Evolutionary conservation across 805 yeast genomes (phyloP).

Genomic region (Kuraishia ogatae): DNA sequence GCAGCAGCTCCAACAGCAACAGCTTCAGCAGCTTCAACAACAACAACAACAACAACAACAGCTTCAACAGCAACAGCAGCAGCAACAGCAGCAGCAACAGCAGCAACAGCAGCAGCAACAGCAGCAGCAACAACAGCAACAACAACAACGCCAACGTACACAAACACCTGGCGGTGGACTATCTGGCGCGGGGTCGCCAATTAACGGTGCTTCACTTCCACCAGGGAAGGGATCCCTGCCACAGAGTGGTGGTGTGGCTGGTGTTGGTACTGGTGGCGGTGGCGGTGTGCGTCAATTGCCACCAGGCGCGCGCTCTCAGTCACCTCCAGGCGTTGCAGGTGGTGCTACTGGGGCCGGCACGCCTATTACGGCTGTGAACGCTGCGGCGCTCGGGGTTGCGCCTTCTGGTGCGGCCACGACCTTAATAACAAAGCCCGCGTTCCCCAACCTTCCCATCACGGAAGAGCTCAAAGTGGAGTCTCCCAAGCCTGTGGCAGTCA

Average conservation of each 20-base stretch:
- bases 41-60: slow-evolving; percentile 9
- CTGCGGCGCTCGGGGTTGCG: slow-evolving; percentile 14
- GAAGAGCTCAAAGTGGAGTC: slow-evolving; percentile 56
- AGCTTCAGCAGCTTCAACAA: slow-evolving; percentile 8
- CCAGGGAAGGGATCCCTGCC: neutral
- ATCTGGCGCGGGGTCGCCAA: neutral
- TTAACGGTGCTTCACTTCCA: neutral
- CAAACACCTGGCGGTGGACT: slow-evolving; percentile 6
- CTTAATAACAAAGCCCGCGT: slow-evolving; percentile 31
- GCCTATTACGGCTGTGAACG: slow-evolving; percentile 39
- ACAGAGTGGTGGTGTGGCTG: neutral
- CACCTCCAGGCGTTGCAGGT: neutral
- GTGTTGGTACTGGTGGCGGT: slow-evolving; percentile 3
- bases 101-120: slow-evolving; percentile 10
- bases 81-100: slow-evolving; percentile 9
- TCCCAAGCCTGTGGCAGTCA: slow-evolving; percentile 56
- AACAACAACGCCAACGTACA: slow-evolving; percentile 9
- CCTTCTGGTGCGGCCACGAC: slow-evolving; percentile 10
- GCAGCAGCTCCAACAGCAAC: slow-evolving; percentile 1
- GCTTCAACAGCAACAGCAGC: slow-evolving; percentile 1
- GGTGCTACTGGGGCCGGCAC: slow-evolving; percentile 19
- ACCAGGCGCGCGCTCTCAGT: neutral
- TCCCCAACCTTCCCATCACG: slow-evolving; percentile 68
- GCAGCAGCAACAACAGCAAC: slow-evolving; percentile 8
- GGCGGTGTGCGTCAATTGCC: neutral